Evolutionary conservation across 2,329 filamentous ascomycete genomes (phyloP).

Genomic region (Teratosphaeria zuluensis): DNA sequence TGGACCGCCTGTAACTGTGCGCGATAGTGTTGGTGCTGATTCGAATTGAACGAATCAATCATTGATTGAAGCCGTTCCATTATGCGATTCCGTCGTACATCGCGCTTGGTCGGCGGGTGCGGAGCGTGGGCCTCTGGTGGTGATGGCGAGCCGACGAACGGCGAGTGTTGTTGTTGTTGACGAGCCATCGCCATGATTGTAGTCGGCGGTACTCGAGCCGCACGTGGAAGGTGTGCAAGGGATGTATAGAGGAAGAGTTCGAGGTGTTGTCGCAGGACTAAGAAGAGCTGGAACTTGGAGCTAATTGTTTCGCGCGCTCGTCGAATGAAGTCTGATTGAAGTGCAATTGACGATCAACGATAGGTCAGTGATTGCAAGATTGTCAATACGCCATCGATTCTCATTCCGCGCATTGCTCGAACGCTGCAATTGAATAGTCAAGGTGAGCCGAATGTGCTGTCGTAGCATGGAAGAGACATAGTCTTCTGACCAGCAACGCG

Average conservation of each 20-base stretch:
- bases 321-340: not conserved
- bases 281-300: not conserved
- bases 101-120: slow-evolving; percentile 62
- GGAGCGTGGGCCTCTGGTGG: not conserved
- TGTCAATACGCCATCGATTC: no score
- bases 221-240: not conserved
- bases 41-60: slow-evolving; percentile 66
- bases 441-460: no score
- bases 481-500: not conserved
- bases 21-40: slow-evolving; percentile 75
- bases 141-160: not conserved
- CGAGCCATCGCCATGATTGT: not conserved
- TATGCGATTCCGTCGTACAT: slow-evolving; percentile 77
- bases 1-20: slow-evolving; percentile 88
- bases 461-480: not conserved
- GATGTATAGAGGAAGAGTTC: not conserved
- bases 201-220: not conserved
- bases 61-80: slow-evolving; percentile 69
- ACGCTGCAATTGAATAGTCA: no score
- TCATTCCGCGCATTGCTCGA: no score
- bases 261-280: not conserved
- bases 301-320: not conserved
- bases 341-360: not conserved
- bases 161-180: not conserved
- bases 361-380: not conserved